Evolutionary conservation across 2,329 filamentous ascomycete species (phyloP).

Genomic region (Fusarium algeriense): DNA sequence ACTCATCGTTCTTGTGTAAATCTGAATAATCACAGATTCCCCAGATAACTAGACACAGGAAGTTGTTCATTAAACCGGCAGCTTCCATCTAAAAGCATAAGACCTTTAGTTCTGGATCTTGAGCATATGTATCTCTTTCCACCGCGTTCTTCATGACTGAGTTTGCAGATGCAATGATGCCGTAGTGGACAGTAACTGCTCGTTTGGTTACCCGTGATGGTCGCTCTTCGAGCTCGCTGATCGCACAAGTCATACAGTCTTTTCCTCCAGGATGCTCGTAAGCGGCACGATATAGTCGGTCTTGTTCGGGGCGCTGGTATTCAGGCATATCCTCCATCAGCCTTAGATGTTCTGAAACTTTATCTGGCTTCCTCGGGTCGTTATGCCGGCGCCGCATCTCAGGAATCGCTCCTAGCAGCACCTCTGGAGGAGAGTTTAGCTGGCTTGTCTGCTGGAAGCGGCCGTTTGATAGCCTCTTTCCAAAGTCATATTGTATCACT

Average conservation of each 20-base stretch:
- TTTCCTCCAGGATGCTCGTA: not conserved
- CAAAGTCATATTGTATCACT: slow-evolving; percentile 44
- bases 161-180: not conserved
- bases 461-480: slow-evolving; percentile 10
- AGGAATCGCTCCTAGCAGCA: slow-evolving; percentile 2
- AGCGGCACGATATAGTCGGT: not conserved
- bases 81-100: not conserved
- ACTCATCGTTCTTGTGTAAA: too few species aligned
- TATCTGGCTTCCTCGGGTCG: not conserved
- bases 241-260: not conserved
- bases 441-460: slow-evolving; percentile 11
- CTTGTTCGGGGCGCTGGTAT: not conserved
- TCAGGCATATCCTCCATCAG: not conserved
- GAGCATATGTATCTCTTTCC: not conserved
- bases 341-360: not conserved
- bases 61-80: not conserved
- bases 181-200: not conserved
- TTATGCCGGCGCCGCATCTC: not conserved
- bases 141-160: not conserved
- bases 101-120: not conserved
- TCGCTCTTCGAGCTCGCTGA: not conserved
- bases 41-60: not conserved
- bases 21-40: too few species aligned
- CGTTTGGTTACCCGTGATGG: not conserved
- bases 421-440: slow-evolving; percentile 22